Conservation (phyloP, 768 basidiomycete species). For the Russula sp. region DNA sequence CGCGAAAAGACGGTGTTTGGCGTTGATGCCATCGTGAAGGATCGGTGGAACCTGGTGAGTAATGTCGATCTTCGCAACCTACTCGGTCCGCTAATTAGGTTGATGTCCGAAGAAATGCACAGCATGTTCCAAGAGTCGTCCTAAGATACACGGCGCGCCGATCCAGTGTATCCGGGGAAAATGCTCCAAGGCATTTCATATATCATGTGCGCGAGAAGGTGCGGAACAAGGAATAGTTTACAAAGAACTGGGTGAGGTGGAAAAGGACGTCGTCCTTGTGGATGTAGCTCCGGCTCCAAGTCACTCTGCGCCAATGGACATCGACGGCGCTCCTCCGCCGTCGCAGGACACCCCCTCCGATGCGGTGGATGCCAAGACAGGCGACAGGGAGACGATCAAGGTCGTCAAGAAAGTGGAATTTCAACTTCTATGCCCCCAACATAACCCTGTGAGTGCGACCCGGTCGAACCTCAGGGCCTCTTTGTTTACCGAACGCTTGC, state of each 20-base stretch:
- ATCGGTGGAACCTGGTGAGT: slow-evolving; percentile 87
- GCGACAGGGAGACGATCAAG: slow-evolving; percentile 41
- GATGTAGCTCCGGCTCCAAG: slow-evolving; percentile 30
- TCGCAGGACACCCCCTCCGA: slow-evolving; percentile 7
- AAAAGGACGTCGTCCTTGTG: slow-evolving; percentile 73
- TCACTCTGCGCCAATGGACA: slow-evolving; percentile 30
- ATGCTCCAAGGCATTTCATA: slow-evolving; percentile 90
- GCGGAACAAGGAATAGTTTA: slow-evolving; percentile 51
- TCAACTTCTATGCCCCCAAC: slow-evolving; percentile 75
- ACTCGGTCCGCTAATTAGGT: background rate
- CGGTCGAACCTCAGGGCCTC: background rate
- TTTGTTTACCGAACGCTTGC: background rate
- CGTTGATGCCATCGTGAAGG: slow-evolving; percentile 82
- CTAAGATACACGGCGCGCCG: slow-evolving; percentile 69
- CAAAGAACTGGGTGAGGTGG: slow-evolving; percentile 57
- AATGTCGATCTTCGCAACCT: background rate
- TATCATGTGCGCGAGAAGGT: slow-evolving; percentile 75
- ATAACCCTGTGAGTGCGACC: slow-evolving; percentile 72
- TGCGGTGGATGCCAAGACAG: slow-evolving; percentile 22
- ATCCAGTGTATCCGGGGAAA: slow-evolving; percentile 95
- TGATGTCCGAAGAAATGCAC: slow-evolving; percentile 72
- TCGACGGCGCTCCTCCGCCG: slow-evolving; percentile 25
- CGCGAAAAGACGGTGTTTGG: slow-evolving; percentile 66
- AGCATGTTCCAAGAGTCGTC: slow-evolving; percentile 63
- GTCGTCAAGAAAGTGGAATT: slow-evolving; percentile 68